Evolutionary conservation across 768 basidiomycete species (phyloP), one percentile per base, ranked within the genome.

Genomic region (Rhizopogon salebrosus): DNA sequence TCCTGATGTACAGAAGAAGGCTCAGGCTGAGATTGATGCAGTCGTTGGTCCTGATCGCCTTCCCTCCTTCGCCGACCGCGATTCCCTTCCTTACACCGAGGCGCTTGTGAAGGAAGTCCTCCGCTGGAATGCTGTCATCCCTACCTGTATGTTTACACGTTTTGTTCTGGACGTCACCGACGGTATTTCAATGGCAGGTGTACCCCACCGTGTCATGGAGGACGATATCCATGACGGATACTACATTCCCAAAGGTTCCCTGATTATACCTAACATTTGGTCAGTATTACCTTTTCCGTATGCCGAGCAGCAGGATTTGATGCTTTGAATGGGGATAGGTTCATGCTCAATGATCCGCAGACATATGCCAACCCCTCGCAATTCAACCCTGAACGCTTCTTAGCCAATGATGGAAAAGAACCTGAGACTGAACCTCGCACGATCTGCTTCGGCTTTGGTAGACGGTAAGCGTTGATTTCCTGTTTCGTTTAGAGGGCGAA

Each of bases 381-480:
- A 48, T 87, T 86, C 62, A 76, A 75, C 37, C 85, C 85, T 20
- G 80, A 80, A 51, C 79, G 85, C 34, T 86, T 80, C 66, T 69
- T 86, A 29, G 67, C 72, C 1, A 49, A 48, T n/a, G 56, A 62
- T 4, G 63, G 61, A 37, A 62, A 68, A 29, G 58, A 65, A 35
- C 75, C 75, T 22, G 80, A 85, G 60, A 61, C 58, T n/a, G 84
- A 86, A 65, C 82, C 84, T 56, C 79, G 79, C 52, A 74, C 73
- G 39, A 62, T 83, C 41, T 83, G 79, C 60, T 89, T 87, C 67
- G 86, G 86, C 10, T 89, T 86, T 61, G 86, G 86, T 45, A 73
- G 86, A 68, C 78, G 86, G 62, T 68, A 66, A n/a, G 73, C 42
- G 52, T 51, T 41, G 52, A 48, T 48, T 51, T 35, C 48, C 52